phyloP scores from a whole-genome alignment of 2,329 filamentous ascomycete species.

The Neopestalotiopsis sp. region DNA sequence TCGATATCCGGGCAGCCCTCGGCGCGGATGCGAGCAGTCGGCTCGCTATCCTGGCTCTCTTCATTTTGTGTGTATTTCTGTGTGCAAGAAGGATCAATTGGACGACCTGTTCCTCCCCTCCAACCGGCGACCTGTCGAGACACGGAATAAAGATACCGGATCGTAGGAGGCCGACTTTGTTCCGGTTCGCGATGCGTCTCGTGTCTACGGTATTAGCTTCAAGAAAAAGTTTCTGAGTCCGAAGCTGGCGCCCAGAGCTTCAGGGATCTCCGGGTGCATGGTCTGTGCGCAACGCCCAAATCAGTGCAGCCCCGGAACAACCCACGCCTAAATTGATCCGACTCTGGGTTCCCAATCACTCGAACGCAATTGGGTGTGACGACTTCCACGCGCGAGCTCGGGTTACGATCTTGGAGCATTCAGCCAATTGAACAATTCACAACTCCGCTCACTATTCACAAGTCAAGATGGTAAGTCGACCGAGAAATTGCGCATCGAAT shows the following conservation, averaged over 20 bases:
- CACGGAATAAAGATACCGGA: not conserved
- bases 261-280: constrained; percentile 14
- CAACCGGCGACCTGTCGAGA: constrained; percentile 12
- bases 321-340: constrained; percentile 10
- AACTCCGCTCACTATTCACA: constrained; percentile 30
- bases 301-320: constrained; percentile 15
- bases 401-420: constrained; percentile 6
- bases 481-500: not conserved
- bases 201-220: not conserved
- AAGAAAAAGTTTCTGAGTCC: constrained; percentile 17
- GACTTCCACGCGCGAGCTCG: constrained; percentile 14
- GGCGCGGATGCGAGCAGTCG: constrained; percentile 57
- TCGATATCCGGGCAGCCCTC: constrained; percentile 28
- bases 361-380: constrained; percentile 15
- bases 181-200: constrained; percentile 11
- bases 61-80: constrained; percentile 47
- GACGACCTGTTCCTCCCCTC: constrained; percentile 8
- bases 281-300: constrained; percentile 5
- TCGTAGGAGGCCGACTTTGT: constrained; percentile 12
- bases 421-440: constrained; percentile 16
- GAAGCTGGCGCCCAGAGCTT: constrained; percentile 13
- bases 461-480: constrained; percentile 61
- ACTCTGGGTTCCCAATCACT: constrained; percentile 7
- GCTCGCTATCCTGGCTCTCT: constrained; percentile 66
- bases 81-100: not conserved